Evolutionary conservation across 495 filamentous ascomycete genomes (phyloP), one percentile per base, ranked within the genome.

Genomic region (Letharia columbiana): DNA sequence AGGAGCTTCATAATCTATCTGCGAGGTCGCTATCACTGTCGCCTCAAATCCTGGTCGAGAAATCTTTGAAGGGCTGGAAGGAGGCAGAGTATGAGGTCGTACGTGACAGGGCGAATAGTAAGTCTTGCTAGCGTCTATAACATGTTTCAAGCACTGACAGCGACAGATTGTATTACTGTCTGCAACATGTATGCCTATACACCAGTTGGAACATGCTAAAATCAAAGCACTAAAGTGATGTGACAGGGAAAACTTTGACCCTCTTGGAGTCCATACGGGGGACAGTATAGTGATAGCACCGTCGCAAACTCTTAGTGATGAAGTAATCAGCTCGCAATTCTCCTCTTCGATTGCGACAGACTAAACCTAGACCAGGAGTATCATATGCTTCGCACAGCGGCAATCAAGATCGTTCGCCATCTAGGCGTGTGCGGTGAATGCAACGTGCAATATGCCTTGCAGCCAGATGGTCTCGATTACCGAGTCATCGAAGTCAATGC

Each of bases 1-100:
- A 96, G 71, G 93, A 98, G 75, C 85, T 98, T 39, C 86, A 89
- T 70, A 90, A 98, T 74, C 81, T 98, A 80, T 90, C 93, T 65
- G 91, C 94, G 59, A 84, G 91, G 63, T 98, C 93, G 40, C 83
- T 98, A 61, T 94, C 92, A 50, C 85, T 98, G n/a, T 90, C 94
- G 33, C 91, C 93, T 57, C 93, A 98, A 75, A 97, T 98, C 69
- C 77, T 98, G 68, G 92, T 98, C 54, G 93, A 98, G 82, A 98
- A 98, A 80, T 96, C 92, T n/a, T 86, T 98, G 60, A 97, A 97
- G 79, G 93, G 93, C 71, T 98, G 93, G 93, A 98, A 98, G 78
- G 93, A 98, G 77, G 89, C 96, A 63, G 93, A 98, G 75, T 98
- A 98, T 74, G 93, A 98, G 76, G 93, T 98, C 44, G 93, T 98